Evolutionary conservation across 345 rosid species (phyloP), one percentile per base, ranked within the genome.

Genomic region (Firmiana major): DNA sequence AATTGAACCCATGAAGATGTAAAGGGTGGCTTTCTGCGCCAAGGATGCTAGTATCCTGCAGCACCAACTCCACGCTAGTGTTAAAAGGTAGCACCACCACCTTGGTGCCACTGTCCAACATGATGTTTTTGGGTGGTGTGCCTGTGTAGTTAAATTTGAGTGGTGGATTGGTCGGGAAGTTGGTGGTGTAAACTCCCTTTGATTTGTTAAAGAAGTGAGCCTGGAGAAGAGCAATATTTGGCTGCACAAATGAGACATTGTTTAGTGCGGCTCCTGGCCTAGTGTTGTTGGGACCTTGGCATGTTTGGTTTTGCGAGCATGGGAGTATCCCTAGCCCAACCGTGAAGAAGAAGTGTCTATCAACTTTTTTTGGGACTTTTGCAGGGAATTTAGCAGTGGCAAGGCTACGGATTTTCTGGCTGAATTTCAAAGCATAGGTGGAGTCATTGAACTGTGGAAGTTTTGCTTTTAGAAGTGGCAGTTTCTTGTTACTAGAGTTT

Each of bases 361-460:
- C 85, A 9, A 89, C 80, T 7, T 83, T 84, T 22, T 64, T 72
- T 2, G 87, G 88, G 3, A 89, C 86, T 7, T 84, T 87, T 0
- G 89, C 85, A 0, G 92, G 92, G 88, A 84, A 87, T 73, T 54
- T 81, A 17, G 83, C 38, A 0, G 75, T 79, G 45, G 81, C 84
- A 40, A 87, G 63, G 84, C 90, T 87, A 10, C 85, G 85, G 58
- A 89, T 22, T 83, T 84, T 85, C 62, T 59, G 69, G 55, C 49
- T 48, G 69, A 81, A 89, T 71, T 68, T 81, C 79, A 55, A 83
- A n/a, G 88, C 81, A 49, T 78, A 81, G 17, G 80, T 74, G 11
- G 90, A 77, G 71, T 85, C 92, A 49, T 87, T 89, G 42, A 87
- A 85, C 34, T 69, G 17, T 19, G 89, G 90, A 28, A 89, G 84